phyloP scores from a whole-genome alignment of 129 eudicot genomes.

The Centella asiatica region DNA sequence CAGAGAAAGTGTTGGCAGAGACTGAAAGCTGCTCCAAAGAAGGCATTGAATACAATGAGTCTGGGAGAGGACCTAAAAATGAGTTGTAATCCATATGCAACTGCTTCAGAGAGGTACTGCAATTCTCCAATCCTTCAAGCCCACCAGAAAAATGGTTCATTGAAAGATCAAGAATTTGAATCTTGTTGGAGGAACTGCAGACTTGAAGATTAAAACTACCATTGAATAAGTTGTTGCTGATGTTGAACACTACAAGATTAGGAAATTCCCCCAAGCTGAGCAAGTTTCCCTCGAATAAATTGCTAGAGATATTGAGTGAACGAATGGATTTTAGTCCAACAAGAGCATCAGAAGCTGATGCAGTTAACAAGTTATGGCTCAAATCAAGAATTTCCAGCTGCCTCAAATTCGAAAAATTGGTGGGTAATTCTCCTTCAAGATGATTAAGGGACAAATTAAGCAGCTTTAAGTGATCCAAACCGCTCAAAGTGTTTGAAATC shows the following conservation, averaged over 20 bases:
- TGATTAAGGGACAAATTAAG: conserved; percentile 76
- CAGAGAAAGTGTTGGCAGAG: conserved; percentile 65
- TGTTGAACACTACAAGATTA: conserved; percentile 51
- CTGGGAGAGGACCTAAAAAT: conserved; percentile 60
- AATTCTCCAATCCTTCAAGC: conserved; percentile 47
- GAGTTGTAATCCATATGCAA: conserved; percentile 52
- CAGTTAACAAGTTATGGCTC: conserved; percentile 32
- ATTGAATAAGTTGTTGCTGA: conserved; percentile 59
- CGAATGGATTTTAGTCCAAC: conserved; percentile 27
- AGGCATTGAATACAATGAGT: conserved; percentile 44
- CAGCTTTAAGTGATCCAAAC: conserved; percentile 36
- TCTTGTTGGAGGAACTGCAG: conserved; percentile 36
- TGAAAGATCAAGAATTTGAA: conserved; percentile 68
- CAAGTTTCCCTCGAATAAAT: conserved; percentile 52
- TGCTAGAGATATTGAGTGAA: conserved; percentile 55
- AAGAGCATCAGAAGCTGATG: conserved; percentile 23
- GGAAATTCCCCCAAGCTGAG: conserved; percentile 49
- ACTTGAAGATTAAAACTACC: conserved; percentile 42
- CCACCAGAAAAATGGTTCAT: conserved; percentile 58
- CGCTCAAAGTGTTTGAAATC: conserved; percentile 41
- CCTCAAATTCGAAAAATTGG: conserved; percentile 45
- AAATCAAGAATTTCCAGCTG: conserved; percentile 51
- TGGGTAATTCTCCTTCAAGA: conserved; percentile 58
- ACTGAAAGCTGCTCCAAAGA: conserved; percentile 57
- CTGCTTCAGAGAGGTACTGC: conserved; percentile 48